Evolutionary conservation across 2,329 filamentous ascomycete species (phyloP).

Genomic region (Paracoccidioides lutzii): DNA sequence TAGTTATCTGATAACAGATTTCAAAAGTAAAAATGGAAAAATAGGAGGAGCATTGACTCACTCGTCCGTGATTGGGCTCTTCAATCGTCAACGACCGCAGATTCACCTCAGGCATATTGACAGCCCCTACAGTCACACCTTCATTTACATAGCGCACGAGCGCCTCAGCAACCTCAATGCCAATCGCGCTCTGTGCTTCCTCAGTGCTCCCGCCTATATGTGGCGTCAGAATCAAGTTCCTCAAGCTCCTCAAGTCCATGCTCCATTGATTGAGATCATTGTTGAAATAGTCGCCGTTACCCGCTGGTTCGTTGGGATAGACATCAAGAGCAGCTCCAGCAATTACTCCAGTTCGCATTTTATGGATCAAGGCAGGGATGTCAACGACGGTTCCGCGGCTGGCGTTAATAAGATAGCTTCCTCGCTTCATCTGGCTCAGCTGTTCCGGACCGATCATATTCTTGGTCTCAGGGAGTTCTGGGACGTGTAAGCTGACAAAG

Average conservation of each 20-base stretch:
- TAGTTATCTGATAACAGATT: not conserved
- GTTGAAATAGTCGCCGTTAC: conserved; percentile 92
- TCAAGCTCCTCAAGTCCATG: conserved; percentile 69
- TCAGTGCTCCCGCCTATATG: conserved; percentile 97
- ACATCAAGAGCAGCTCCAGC: conserved; percentile 94
- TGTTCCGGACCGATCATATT: conserved; percentile 75
- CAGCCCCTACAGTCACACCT: conserved; percentile 77
- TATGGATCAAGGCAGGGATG: conserved; percentile 79
- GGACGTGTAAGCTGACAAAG: conserved; percentile 90
- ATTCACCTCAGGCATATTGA: conserved; percentile 92
- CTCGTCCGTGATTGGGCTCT: conserved; percentile 76
- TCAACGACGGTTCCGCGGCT: conserved; percentile 88
- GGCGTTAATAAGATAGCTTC: conserved; percentile 91
- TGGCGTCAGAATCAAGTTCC: conserved; percentile 88
- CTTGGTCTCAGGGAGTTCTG: conserved; percentile 82
- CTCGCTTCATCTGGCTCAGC: conserved; percentile 79
- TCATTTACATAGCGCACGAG: conserved; percentile 93
- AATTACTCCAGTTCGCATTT: conserved; percentile 72
- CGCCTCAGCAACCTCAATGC: conserved; percentile 78
- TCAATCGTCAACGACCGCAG: conserved; percentile 82
- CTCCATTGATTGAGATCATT: conserved; percentile 70
- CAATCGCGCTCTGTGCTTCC: conserved; percentile 92
- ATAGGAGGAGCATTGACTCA: conserved; percentile 24
- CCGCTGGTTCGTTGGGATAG: conserved; percentile 83
- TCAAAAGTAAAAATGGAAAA: not conserved